Evolutionary conservation across 2,329 filamentous ascomycete species (phyloP).

Genomic region (Aspergillus pseudoglaucus): DNA sequence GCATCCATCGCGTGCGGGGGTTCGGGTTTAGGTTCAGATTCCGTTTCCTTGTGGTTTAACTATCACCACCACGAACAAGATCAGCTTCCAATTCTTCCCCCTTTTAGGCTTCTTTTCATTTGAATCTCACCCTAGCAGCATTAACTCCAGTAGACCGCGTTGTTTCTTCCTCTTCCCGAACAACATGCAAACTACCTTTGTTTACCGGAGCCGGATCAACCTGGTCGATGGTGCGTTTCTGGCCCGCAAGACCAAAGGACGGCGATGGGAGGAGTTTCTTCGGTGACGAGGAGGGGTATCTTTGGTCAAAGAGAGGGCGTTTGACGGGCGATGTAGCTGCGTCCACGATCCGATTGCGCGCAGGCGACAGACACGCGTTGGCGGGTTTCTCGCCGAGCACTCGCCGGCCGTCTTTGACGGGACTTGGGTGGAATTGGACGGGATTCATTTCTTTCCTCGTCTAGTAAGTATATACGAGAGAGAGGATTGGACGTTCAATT

Average conservation of each 20-base stretch:
- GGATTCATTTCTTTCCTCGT: constrained; percentile 2
- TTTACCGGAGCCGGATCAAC: constrained; percentile 24
- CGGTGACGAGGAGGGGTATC: constrained; percentile 12
- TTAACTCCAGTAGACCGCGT: constrained; percentile 9
- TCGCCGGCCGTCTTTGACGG: constrained; percentile 31
- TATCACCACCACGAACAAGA: not conserved
- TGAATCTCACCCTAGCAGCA: constrained; percentile 14
- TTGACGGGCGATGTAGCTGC: constrained; percentile 21
- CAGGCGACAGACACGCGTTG: constrained; percentile 35
- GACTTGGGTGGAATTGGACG: constrained; percentile 22
- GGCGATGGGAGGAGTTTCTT: constrained; percentile 27
- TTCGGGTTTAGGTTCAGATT: not conserved
- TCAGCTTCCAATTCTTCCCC: constrained; percentile 5
- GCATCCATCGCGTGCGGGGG: constrained; percentile 13
- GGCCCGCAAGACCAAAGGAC: constrained; percentile 24
- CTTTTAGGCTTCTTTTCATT: not conserved
- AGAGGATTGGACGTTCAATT: not conserved
- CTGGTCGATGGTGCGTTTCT: constrained; percentile 37
- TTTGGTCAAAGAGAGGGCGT: constrained; percentile 17
- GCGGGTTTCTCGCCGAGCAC: constrained; percentile 36
- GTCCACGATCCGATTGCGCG: constrained; percentile 13
- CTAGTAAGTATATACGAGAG: not conserved
- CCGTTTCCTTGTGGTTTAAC: constrained; percentile 2
- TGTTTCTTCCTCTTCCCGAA: constrained; percentile 1
- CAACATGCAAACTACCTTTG: constrained; percentile 13